phyloP scores from a whole-genome alignment of 108 stramenopile species.

The Cyclotella kingstonii region DNA sequence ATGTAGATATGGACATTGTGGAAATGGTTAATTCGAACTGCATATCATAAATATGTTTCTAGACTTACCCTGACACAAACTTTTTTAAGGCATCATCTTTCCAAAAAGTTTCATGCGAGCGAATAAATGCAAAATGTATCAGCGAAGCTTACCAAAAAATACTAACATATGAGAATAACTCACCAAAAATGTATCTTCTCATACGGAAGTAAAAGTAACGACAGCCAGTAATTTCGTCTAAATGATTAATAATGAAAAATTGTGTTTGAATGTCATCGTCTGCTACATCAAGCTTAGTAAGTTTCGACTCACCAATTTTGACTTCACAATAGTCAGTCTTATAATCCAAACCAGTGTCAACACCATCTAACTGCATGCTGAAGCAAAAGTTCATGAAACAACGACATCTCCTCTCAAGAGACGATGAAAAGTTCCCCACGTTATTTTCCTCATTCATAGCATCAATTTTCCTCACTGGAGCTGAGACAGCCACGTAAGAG shows the following conservation, averaged over 20 bases:
- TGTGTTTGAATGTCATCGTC: neutral
- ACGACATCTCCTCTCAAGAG: constrained; percentile 3
- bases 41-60: no score
- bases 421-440: constrained; percentile 7
- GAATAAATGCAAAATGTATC: no score
- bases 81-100: constrained; percentile 4
- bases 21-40: no score
- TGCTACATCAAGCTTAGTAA: no score
- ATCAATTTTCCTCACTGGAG: constrained; percentile 22
- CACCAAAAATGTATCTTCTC: constrained; percentile 44
- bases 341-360: constrained; percentile 1
- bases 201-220: constrained; percentile 47
- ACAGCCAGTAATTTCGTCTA: constrained; percentile 35
- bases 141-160: no score
- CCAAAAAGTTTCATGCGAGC: no score
- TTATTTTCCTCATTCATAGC: constrained; percentile 12
- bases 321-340: constrained; percentile 34
- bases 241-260: neutral
- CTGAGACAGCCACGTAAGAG: constrained; percentile 49
- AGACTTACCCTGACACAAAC: constrained; percentile 36
- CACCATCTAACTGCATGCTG: constrained; percentile 18
- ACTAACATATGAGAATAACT: no score
- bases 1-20: no score
- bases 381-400: constrained; percentile 26
- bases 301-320: constrained; percentile 6